Conservation (phyloP, 352 stramenopile species). For the Phytophthora pini region DNA sequence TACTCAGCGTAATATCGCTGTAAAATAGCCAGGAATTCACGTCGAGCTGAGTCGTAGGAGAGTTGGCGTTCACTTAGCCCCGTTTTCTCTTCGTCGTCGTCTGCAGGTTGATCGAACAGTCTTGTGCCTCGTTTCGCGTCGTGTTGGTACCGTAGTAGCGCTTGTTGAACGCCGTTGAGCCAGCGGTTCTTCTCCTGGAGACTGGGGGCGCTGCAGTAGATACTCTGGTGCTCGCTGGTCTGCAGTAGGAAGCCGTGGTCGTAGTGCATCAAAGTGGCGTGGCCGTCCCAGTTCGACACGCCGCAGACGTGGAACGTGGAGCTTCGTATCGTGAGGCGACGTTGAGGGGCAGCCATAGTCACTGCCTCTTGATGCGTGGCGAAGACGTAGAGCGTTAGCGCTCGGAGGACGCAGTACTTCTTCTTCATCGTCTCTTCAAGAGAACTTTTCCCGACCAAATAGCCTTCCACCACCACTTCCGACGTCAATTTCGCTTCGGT, state of each 20-base stretch:
- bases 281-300: slow-evolving; percentile 71
- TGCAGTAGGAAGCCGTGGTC: slow-evolving; percentile 77
- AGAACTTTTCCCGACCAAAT: slow-evolving; percentile 59
- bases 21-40: slow-evolving; percentile 45
- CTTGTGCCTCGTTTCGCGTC: slow-evolving; percentile 25
- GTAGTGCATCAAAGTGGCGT: slow-evolving; percentile 70
- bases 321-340: slow-evolving; percentile 1
- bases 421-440: slow-evolving; percentile 56
- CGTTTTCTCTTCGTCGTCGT: slow-evolving; percentile 17
- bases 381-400: slow-evolving; percentile 54
- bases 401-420: slow-evolving; percentile 62
- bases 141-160: slow-evolving; percentile 40
- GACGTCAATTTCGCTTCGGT: background rate
- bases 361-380: slow-evolving; percentile 42
- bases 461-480: slow-evolving; percentile 56
- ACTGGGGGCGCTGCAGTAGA: slow-evolving; percentile 73
- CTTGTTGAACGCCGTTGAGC: slow-evolving; percentile 62
- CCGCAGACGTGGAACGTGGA: slow-evolving; percentile 40
- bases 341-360: slow-evolving; percentile 3
- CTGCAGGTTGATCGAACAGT: slow-evolving; percentile 21
- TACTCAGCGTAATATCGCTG: slow-evolving; percentile 66
- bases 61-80: slow-evolving; percentile 5
- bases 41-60: slow-evolving; percentile 20
- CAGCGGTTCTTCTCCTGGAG: slow-evolving; percentile 71
- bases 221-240: slow-evolving; percentile 52